Percentiles rank a stretch among this genome's conserved stretches.
Evolutionary conservation across 1,284 basidiomycete species (phyloP).

Genomic region (Albatrellus sp.): DNA sequence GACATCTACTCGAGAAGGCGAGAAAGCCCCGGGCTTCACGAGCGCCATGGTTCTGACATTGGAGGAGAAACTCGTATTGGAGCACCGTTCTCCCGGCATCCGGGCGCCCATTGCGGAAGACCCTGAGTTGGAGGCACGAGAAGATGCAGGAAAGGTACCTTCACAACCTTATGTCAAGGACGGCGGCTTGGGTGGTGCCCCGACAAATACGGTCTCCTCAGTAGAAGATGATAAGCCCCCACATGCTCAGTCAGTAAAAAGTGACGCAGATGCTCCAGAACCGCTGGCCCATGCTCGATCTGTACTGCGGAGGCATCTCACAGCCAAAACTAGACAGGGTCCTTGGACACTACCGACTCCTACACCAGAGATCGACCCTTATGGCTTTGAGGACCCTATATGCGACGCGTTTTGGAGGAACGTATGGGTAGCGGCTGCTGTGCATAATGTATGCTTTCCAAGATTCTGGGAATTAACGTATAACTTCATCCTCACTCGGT

Average conservation of each 20-base stretch:
- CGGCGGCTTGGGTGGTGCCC: slow-evolving; percentile 35
- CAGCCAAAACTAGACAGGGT: slow-evolving; percentile 39
- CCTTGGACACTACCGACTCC: slow-evolving; percentile 52
- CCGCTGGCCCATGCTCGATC: slow-evolving; percentile 35
- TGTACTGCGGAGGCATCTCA: slow-evolving; percentile 41
- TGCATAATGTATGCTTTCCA: slow-evolving; percentile 61
- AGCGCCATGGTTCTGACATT: slow-evolving; percentile 58
- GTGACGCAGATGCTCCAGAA: slow-evolving; percentile 41
- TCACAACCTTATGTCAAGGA: slow-evolving; percentile 26
- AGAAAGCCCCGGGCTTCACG: slow-evolving; percentile 45
- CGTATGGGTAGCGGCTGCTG: slow-evolving; percentile 77
- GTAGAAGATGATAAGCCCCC: slow-evolving; percentile 34
- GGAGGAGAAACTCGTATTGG: slow-evolving; percentile 54
- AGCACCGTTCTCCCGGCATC: slow-evolving; percentile 21
- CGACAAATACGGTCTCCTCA: slow-evolving; percentile 37
- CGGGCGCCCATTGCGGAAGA: slow-evolving; percentile 24
- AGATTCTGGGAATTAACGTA: slow-evolving; percentile 4
- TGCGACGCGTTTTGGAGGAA: slow-evolving; percentile 80
- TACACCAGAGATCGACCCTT: slow-evolving; percentile 60
- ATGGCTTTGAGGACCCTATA: slow-evolving; percentile 81
- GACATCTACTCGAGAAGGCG: slow-evolving; percentile 39
- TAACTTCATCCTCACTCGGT: slow-evolving; percentile 8
- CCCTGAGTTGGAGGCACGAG: slow-evolving; percentile 11
- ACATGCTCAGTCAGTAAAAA: slow-evolving; percentile 27
- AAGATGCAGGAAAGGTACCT: slow-evolving; percentile 13